Evolutionary conservation across 2,329 filamentous ascomycete genomes (phyloP), one percentile per base, ranked within the genome.

Genomic region (Penicillium sp.): DNA sequence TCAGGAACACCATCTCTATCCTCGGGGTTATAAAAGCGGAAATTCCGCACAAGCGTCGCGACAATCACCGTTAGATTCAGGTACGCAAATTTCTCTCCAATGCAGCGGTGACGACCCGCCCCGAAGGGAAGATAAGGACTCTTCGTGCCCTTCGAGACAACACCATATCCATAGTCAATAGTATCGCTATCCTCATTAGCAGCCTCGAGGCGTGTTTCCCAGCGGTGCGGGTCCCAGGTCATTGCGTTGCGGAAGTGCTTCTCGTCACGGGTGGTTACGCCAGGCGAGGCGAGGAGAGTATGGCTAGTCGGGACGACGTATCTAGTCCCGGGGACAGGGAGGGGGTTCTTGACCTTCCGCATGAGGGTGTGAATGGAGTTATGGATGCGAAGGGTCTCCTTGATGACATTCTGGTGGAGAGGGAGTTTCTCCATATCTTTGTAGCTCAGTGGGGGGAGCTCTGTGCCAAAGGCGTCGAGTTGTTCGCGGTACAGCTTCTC

Each of bases 221-320:
- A 89, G 36, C 78, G 80, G 67, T 84, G 82, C 3, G 86, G 85
- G 61, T 88, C 81, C 84, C 86, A 88, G 6, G 67, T 63, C 39
- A 77, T 68, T 1, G 85, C 76, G 60, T 87, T 79, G 2, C 81
- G 77, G 70, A 91, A 91, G 71, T 86, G 78, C 44, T 83, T 79
- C 2, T 83, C 77, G 56, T 81, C 81, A 31, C 82, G 76, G 1
- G 76, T 72, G 2, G 74, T 77, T 59, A 93, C 88, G 56, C 90
- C 91, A 1, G 92, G 91, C 0, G 92, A 90, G 28, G 92, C 86
- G 61, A 97, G 85, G 37, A 97, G 83, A 21, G 83, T 84, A 77
- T 96, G 91, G 29, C 81, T 85, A 1, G 88, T 83, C 5, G 93
- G 92, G 58, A 97, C 84, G 54, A 90, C 84, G 69, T 87, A 95